These are phyloP conservation scores for Macrolepiota fuliginosa DNA, from an alignment of 768 basidiomycete genomes.

Conservation along the genomic window DNA sequence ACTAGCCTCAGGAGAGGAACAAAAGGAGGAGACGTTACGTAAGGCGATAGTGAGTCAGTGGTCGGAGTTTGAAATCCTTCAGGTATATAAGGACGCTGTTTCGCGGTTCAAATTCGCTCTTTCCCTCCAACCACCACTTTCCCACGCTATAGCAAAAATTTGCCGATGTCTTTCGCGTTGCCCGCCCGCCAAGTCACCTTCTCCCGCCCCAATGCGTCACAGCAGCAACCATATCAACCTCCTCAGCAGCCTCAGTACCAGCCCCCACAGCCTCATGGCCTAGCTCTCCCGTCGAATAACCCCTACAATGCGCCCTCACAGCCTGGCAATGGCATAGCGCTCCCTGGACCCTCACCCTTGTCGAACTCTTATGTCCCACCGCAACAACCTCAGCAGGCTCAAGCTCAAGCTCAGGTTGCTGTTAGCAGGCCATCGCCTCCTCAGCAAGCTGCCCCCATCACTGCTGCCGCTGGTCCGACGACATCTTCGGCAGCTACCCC, in stretches of 20 bases:
- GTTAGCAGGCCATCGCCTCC: slow-evolving; percentile 20
- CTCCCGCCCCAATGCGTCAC: slow-evolving; percentile 55
- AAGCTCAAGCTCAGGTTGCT: slow-evolving; percentile 24
- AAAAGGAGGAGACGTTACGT: slow-evolving; percentile 42
- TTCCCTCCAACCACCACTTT: slow-evolving; percentile 35
- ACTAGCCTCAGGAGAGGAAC: slow-evolving; percentile 21
- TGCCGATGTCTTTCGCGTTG: slow-evolving; percentile 58
- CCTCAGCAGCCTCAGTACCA: slow-evolving; percentile 38
- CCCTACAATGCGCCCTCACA: slow-evolving; percentile 38
- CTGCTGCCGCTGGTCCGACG: slow-evolving; percentile 56
- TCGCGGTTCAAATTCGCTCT: slow-evolving; percentile 27
- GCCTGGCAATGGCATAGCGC: slow-evolving; percentile 37
- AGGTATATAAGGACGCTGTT: slow-evolving; percentile 43
- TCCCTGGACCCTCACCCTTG: slow-evolving; percentile 55
- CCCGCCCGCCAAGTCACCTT: slow-evolving; percentile 80
- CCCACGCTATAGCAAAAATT: slow-evolving; percentile 38
- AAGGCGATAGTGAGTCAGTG: slow-evolving; percentile 34
- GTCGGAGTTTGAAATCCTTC: slow-evolving; percentile 43
- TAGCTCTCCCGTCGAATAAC: slow-evolving; percentile 60
- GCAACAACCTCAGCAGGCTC: slow-evolving; percentile 29
- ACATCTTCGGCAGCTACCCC: slow-evolving; percentile 44
- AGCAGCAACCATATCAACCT: slow-evolving; percentile 44
- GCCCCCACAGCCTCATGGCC: slow-evolving; percentile 37
- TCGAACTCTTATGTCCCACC: slow-evolving; percentile 51
- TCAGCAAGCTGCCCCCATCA: slow-evolving; percentile 27